These are phyloP conservation scores for Trichocladium antarcticum DNA, from an alignment of 495 filamentous ascomycete species.

Conservation along the genomic window DNA sequence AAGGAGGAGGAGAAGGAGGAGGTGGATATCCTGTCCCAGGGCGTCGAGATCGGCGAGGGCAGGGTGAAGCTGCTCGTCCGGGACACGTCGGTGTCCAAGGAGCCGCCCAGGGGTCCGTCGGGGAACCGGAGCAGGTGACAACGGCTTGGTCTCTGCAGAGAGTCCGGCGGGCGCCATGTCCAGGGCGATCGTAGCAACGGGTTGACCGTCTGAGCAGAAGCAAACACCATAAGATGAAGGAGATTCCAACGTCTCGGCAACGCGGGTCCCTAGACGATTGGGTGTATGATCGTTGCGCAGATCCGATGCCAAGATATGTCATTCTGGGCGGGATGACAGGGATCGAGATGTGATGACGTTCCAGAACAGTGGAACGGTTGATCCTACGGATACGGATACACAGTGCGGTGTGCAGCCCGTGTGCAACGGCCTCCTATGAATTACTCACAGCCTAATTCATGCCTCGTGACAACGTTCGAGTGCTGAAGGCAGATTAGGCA, in stretches of 20 bases:
- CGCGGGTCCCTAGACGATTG: neutral
- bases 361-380: neutral
- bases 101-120: constrained; percentile 37
- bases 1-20: constrained; percentile 49
- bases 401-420: too few species aligned
- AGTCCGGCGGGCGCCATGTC: too few species aligned
- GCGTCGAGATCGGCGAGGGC: constrained; percentile 48
- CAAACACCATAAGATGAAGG: neutral
- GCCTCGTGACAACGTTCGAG: too few species aligned
- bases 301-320: constrained; percentile 2
- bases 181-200: neutral
- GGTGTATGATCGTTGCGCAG: neutral
- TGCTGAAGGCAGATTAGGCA: too few species aligned
- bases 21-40: constrained; percentile 48
- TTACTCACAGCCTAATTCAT: too few species aligned
- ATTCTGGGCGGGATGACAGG: too few species aligned
- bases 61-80: constrained; percentile 50
- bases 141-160: neutral
- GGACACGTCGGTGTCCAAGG: constrained; percentile 24
- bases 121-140: constrained; percentile 27
- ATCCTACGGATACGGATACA: neutral
- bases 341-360: neutral
- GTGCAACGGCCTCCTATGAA: too few species aligned
- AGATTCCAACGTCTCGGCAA: neutral
- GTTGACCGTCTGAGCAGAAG: neutral